Conservation (phyloP, 2,329 filamentous ascomycete genomes). For the Alternaria postmessia region DNA sequence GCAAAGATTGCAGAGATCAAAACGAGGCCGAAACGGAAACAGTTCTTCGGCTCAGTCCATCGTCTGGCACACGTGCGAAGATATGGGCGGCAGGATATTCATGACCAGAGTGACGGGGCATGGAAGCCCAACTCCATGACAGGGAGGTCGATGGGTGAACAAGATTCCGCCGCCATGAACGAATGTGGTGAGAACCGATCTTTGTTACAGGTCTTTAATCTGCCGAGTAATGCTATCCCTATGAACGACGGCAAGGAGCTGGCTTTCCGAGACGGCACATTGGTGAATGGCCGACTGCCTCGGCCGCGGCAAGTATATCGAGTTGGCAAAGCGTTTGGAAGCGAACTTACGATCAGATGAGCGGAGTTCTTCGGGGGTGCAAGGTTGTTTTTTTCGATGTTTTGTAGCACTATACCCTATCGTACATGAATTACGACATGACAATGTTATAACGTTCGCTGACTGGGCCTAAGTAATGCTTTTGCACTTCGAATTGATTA, state of each 20-base stretch:
- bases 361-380: neutral
- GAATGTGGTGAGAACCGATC: slow-evolving; percentile 2
- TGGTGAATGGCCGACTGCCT: slow-evolving; percentile 34
- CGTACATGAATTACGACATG: neutral
- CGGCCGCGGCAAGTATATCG: slow-evolving; percentile 33
- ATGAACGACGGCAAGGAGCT: slow-evolving; percentile 38
- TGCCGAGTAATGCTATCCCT: slow-evolving; percentile 36
- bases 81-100: slow-evolving; percentile 20
- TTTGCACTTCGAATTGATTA: neutral
- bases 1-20: slow-evolving; percentile 36
- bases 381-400: neutral
- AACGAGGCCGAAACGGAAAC: slow-evolving; percentile 48
- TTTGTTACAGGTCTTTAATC: slow-evolving; percentile 26
- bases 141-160: neutral
- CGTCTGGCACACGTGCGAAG: slow-evolving; percentile 27
- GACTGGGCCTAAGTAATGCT: neutral
- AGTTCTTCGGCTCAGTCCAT: slow-evolving; percentile 28
- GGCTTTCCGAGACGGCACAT: slow-evolving; percentile 38
- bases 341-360: slow-evolving; percentile 22
- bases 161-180: neutral
- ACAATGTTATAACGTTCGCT: neutral
- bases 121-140: slow-evolving; percentile 9
- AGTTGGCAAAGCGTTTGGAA: slow-evolving; percentile 31
- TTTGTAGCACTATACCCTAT: slow-evolving; percentile 5
- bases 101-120: slow-evolving; percentile 28